Evolutionary conservation across 805 yeast genomes (phyloP), one percentile per base, ranked within the genome.

Genomic region (Saturnispora sekii): DNA sequence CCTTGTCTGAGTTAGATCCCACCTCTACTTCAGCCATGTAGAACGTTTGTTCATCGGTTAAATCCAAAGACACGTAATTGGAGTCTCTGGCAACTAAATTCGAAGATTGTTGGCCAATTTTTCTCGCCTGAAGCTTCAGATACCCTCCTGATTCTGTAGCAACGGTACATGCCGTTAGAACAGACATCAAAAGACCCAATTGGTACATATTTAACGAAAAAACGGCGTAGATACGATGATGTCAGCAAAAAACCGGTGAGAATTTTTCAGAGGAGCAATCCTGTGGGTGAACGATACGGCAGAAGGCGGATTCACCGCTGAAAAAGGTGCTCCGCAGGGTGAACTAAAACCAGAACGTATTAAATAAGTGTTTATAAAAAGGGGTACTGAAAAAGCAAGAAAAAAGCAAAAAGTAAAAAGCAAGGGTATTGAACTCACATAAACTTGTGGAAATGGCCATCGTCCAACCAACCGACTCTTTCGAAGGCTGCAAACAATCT

Each of bases 401-500:
- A 17, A 16, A 17, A 18, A 11, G 32, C 11, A 30, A 9, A 32
- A 38, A 8, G 4, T 14, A 42, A n/a, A 15, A n/a, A 15, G 10
- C 14, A 14, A 17, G 6, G 34, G 12, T 12, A 36, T 15, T 17
- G 36, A 6, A 7, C 16, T 46, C 48, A 51, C 37, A 76, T 53
- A 53, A 58, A 74, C 59, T 68, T 68, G 40, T 60, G 63, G 62
- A 87, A 87, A 64, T 79, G 76, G 16, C 69, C 65, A 62, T 90
- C 96, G 11, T 84, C 74, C 52, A 90, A 77, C 90, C 97, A 86
- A 35, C 97, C 97, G 38, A 84, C 90, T 61, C 77, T 78, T 62
- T 90, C 95, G 59, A 78, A 93, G 17, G 96, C 87, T 26, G 90
- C 94, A 67, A 77, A 90, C 45, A 90, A 69, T 53, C 96, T 75